Percentiles rank a stretch among this genome's conserved stretches.
phyloP scores from a whole-genome alignment of 495 filamentous ascomycete species.

The Daldinia concentrica region DNA sequence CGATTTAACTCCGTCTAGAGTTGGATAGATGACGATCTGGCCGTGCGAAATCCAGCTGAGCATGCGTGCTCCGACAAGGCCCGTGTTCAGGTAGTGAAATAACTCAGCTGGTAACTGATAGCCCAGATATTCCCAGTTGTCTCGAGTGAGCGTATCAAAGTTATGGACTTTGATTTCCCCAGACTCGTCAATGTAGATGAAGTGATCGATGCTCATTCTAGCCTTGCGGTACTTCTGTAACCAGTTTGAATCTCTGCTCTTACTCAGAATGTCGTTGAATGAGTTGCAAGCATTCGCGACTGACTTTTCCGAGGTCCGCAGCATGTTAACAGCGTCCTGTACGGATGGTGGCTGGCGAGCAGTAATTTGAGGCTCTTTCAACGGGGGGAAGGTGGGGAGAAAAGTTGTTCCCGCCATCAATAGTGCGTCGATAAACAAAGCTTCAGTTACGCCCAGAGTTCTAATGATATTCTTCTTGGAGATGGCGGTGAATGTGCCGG shows the following conservation, averaged over 20 bases:
- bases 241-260: constrained; percentile 76
- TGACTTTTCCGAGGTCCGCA: constrained; percentile 70
- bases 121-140: constrained; percentile 89
- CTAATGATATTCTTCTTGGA: constrained; percentile 74
- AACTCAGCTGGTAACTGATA: constrained; percentile 90
- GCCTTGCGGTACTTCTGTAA: constrained; percentile 84
- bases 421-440: constrained; percentile 82
- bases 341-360: constrained; percentile 64
- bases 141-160: constrained; percentile 72
- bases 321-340: constrained; percentile 74
- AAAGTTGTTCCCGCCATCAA: constrained; percentile 86
- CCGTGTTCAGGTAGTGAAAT: constrained; percentile 88
- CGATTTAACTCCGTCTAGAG: constrained; percentile 81
- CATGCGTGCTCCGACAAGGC: constrained; percentile 79
- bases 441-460: constrained; percentile 71
- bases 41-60: constrained; percentile 82
- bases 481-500: constrained; percentile 72
- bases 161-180: constrained; percentile 79
- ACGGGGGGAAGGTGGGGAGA: constrained; percentile 77
- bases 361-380: constrained; percentile 63
- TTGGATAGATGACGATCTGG: constrained; percentile 76
- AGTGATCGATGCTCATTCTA: constrained; percentile 85
- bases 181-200: constrained; percentile 77
- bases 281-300: constrained; percentile 71
- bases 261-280: constrained; percentile 72